Evolutionary conservation across 1,139 yeast species (phyloP), one percentile per base, ranked within the genome.

Genomic region (Geotrichum candidum): DNA sequence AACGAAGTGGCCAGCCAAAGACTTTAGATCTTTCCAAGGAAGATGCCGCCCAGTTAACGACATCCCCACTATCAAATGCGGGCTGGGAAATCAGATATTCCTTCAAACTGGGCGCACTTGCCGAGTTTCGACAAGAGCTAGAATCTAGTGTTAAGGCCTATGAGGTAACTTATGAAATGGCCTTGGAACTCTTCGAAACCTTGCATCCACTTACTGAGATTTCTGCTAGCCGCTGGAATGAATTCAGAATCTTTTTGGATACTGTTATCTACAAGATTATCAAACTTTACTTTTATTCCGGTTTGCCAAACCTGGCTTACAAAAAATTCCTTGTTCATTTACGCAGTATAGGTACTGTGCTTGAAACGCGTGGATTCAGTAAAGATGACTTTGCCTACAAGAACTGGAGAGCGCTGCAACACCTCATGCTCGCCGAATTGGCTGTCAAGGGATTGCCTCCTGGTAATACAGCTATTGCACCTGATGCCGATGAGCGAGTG

Each of bases 251-350:
- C 15, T 73, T 87, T 55, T 72, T 87, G 11, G 96, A 90, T 70
- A 70, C 82, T 1, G 70, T 83, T 9, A 87, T 88, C 0, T 78
- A 86, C 62, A 88, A 86, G 67, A 84, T 88, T 15, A 83, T 84
- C 3, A 79, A 88, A 65, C 78, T 85, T 0, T 82, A 85, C 67
- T 77, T 88, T 50, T 83, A 88, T n/a, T 66, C 83, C 31, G 87
- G 83, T 53, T 84, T 83, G 65, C 81, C 88, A 0, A 78, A 85
- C 51, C 68, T 78, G 51, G 90, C 91, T 0, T 81, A 84, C 66
- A 79, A 81, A 62, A 87, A 85, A 70, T 90, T 88, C 69, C 79
- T 80, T 53, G 77, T 83, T 9, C 96, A 90, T 73, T 70, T 87
- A 1, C 78, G 78, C 29, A 82, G 82, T 62, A 76, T 80, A 0